Evolutionary conservation across 805 yeast genomes (phyloP), one percentile per base, ranked within the genome.

Genomic region (Yarrowia sp.): DNA sequence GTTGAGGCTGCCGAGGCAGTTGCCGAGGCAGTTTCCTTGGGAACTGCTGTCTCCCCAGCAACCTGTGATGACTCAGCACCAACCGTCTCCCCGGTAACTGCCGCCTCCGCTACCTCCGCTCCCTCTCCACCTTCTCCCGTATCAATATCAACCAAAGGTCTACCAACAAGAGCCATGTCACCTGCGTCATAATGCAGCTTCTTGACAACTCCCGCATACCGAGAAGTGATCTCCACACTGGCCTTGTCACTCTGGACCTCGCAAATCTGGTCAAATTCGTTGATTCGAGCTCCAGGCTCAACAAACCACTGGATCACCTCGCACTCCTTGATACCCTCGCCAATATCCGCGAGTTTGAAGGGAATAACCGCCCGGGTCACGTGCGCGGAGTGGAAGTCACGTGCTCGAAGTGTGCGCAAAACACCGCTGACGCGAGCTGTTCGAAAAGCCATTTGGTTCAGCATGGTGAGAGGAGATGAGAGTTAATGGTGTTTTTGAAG

Each of bases 251-350:
- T 71, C 70, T 76, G 79, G 40, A 76, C 77, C 68, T 76, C 79
- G 65, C 79, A 76, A 24, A 76, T 73, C 15, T 74, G 75, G 64
- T 76, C 79, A 61, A 76, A 76, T 70, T 76, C 78, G 55, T 75
- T 77, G 42, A 76, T 72, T 17, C 73, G 70, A 14, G 77, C 76
- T 2, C 77, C 76, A 15, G 79, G 79, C 68, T 76, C 75, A 9
- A 76, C 77, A 69, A 76, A 74, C 79, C 79, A 76, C 69, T 76
- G 79, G 47, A 76, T 76, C 30, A 76, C 76, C 68, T 76, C 79
- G 66, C 79, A 76, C 63, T 76, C 79, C 61, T 74, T 75, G 69
- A 76, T 76, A 6, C 78, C 79, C 55, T 76, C 79, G 4, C 79
- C 79, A 19, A 76, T 76, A 64, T 76, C 79, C 19, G 79, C 79